A percentile compares a stretch with the other conserved stretches of the same genome.
Evolutionary conservation across 805 yeast genomes (phyloP).

Genomic region (Isabelozyma heimii): DNA sequence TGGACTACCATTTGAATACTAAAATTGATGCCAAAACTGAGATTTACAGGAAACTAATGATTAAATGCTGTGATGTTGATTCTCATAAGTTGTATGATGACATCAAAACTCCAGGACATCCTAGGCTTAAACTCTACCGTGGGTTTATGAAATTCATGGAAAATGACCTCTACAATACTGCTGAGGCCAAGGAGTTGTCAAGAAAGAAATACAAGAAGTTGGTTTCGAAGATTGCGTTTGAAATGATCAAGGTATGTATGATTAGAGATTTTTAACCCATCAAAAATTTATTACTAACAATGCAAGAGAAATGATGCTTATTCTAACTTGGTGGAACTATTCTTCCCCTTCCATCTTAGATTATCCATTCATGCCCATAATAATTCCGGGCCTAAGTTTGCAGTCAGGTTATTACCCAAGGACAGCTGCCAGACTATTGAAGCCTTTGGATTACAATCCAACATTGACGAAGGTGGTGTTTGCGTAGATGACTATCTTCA

Average conservation of each 20-base stretch:
- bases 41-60: slow-evolving; percentile 32
- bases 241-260: too few species aligned
- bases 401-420: slow-evolving; percentile 46
- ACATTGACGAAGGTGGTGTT: not conserved
- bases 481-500: slow-evolving; percentile 50
- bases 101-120: slow-evolving; percentile 40
- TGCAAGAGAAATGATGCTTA: slow-evolving; percentile 64
- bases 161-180: slow-evolving; percentile 50
- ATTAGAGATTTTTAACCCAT: too few species aligned
- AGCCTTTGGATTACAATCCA: slow-evolving; percentile 12
- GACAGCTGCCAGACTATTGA: slow-evolving; percentile 43
- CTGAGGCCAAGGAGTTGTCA: slow-evolving; percentile 35
- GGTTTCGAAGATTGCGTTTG: slow-evolving; percentile 55
- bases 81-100: slow-evolving; percentile 31
- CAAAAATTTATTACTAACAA: too few species aligned
- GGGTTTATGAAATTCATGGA: slow-evolving; percentile 61
- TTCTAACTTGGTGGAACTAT: slow-evolving; percentile 57
- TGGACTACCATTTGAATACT: slow-evolving; percentile 34
- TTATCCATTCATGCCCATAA: slow-evolving; percentile 62
- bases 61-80: slow-evolving; percentile 38
- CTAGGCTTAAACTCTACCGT: slow-evolving; percentile 50
- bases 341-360: slow-evolving; percentile 59
- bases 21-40: slow-evolving; percentile 31
- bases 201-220: slow-evolving; percentile 49
- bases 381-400: slow-evolving; percentile 60